Evolutionary conservation across 768 basidiomycete genomes (phyloP).

Genomic region (Multifurca ochricompacta): DNA sequence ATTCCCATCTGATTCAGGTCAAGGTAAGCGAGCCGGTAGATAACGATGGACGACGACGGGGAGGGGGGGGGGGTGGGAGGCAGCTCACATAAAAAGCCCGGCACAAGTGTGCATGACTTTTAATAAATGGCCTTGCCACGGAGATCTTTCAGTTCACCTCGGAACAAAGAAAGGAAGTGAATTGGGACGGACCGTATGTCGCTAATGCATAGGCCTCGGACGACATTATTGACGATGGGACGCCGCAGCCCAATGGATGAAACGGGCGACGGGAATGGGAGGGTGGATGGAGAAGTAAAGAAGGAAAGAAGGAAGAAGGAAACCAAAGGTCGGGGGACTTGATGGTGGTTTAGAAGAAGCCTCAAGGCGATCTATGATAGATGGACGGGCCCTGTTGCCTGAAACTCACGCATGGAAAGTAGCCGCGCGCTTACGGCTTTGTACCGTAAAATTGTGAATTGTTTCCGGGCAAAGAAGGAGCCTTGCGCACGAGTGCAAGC

Average conservation of each 20-base stretch:
- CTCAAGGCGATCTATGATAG: not conserved
- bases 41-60: no score
- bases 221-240: not conserved
- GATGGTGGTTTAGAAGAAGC: not conserved
- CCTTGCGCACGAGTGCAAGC: not conserved
- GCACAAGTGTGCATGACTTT: conserved; percentile 10
- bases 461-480: not conserved
- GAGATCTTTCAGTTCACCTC: not conserved
- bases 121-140: not conserved
- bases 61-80: no score
- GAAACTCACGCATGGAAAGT: not conserved
- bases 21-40: not conserved
- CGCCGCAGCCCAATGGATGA: not conserved
- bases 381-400: not conserved
- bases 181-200: not conserved
- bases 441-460: not conserved
- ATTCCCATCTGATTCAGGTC: conserved; percentile 11
- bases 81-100: conserved; percentile 13
- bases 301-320: not conserved
- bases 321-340: not conserved
- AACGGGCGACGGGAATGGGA: not conserved
- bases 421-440: not conserved
- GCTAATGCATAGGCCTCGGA: not conserved
- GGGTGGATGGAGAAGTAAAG: not conserved
- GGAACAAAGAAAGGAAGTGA: not conserved